phyloP scores from a whole-genome alignment of 1,284 basidiomycete species.

The Melampsora americana region DNA sequence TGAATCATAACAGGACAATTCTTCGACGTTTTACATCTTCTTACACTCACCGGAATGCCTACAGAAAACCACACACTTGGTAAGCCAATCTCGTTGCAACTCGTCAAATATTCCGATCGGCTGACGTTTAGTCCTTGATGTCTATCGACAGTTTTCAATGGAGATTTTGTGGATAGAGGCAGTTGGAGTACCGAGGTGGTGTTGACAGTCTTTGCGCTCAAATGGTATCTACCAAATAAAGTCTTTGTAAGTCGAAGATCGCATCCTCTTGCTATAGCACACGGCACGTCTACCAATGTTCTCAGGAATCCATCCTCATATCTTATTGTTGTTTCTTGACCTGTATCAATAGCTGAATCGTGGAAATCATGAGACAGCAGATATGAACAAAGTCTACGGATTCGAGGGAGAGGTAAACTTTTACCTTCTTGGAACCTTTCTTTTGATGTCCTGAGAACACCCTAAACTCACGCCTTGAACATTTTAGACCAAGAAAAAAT shows the following conservation, averaged over 20 bases:
- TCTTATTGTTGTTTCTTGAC: background rate
- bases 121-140: conserved; percentile 66
- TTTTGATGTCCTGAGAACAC: too few species aligned
- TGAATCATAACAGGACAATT: conserved; percentile 68
- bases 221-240: conserved; percentile 61
- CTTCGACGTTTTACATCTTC: conserved; percentile 86
- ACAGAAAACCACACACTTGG: conserved; percentile 49
- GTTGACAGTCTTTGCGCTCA: conserved; percentile 87
- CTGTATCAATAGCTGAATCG: conserved; percentile 77
- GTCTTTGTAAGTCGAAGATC: conserved; percentile 40
- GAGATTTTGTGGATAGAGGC: conserved; percentile 93
- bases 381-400: conserved; percentile 78
- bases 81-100: background rate
- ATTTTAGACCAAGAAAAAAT: conserved; percentile 43
- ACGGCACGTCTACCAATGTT: background rate
- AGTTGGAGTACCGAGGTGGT: conserved; percentile 98
- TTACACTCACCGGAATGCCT: conserved; percentile 70
- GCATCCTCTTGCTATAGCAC: conserved; percentile 8
- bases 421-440: conserved; percentile 83
- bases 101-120: background rate
- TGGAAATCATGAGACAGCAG: conserved; percentile 95
- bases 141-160: conserved; percentile 44
- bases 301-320: background rate
- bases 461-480: too few species aligned
- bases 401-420: conserved; percentile 96